These are phyloP conservation scores for Nakaseomyces kungkrabaensis DNA, from an alignment of 1,139 yeast species.

Conservation along the genomic window DNA sequence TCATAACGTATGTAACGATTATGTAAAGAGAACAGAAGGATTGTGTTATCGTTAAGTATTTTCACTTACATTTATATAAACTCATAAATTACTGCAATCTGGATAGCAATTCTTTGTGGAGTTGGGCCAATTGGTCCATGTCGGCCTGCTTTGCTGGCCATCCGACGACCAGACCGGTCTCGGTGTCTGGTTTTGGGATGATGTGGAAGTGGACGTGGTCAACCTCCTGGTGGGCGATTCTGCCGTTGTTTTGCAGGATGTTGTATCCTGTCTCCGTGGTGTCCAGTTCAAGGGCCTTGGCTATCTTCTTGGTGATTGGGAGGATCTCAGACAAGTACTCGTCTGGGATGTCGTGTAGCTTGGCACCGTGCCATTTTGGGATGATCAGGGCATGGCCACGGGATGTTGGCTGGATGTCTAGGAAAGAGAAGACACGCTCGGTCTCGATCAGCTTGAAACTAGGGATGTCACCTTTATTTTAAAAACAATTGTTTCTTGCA, in stretches of 20 bases:
- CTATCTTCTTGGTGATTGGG: slow-evolving; percentile 80
- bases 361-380: slow-evolving; percentile 89
- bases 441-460: slow-evolving; percentile 83
- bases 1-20: too few species aligned
- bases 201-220: slow-evolving; percentile 95
- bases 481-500: neutral
- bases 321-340: slow-evolving; percentile 75
- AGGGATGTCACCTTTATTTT: slow-evolving; percentile 59
- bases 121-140: slow-evolving; percentile 53
- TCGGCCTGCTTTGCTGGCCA: slow-evolving; percentile 86
- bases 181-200: slow-evolving; percentile 70
- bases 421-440: slow-evolving; percentile 64
- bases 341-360: slow-evolving; percentile 84
- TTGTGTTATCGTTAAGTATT: too few species aligned
- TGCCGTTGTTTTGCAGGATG: slow-evolving; percentile 82
- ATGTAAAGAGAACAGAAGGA: too few species aligned
- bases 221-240: slow-evolving; percentile 87
- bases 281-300: slow-evolving; percentile 53
- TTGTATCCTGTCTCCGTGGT: slow-evolving; percentile 52
- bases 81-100: slow-evolving; percentile 34
- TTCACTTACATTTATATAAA: neutral
- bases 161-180: slow-evolving; percentile 71
- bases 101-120: slow-evolving; percentile 52
- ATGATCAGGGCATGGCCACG: slow-evolving; percentile 81
- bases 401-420: slow-evolving; percentile 88